These are phyloP conservation scores for Nicotiana knightiana DNA, from an alignment of 257 asterid genomes.

Conservation along the genomic window DNA sequence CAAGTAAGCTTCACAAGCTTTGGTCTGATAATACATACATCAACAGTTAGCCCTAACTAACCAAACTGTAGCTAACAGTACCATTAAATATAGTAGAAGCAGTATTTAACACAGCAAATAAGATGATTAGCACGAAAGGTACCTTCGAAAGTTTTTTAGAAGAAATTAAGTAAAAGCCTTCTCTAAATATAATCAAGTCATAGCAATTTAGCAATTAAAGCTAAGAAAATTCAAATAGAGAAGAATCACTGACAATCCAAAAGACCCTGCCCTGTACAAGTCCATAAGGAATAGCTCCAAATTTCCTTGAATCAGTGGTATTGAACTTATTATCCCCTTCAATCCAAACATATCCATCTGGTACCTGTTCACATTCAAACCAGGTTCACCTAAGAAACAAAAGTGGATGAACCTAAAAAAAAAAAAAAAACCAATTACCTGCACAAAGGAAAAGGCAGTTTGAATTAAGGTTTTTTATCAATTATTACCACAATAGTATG, in stretches of 20 bases:
- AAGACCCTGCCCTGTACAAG: constrained; percentile 51
- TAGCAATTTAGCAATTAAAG: background rate
- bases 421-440: background rate
- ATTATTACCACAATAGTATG: constrained; percentile 23
- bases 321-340: constrained; percentile 56
- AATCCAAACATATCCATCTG: constrained; percentile 81
- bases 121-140: background rate
- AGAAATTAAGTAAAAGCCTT: background rate
- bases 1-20: no score
- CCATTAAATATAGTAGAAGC: no score
- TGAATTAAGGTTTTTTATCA: no score
- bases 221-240: background rate
- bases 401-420: background rate
- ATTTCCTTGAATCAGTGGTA: constrained; percentile 59
- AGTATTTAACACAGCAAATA: background rate
- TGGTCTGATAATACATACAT: no score
- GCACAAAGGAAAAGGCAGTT: no score
- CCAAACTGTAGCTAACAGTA: no score
- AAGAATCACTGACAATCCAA: constrained; percentile 37
- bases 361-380: constrained; percentile 41
- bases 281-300: constrained; percentile 76
- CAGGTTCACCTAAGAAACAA: background rate
- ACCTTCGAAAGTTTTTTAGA: background rate
- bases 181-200: background rate
- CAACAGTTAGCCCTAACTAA: no score